These are phyloP conservation scores for Strobilomyces dryophilus DNA, from an alignment of 768 basidiomycete genomes.

Conservation along the genomic window DNA sequence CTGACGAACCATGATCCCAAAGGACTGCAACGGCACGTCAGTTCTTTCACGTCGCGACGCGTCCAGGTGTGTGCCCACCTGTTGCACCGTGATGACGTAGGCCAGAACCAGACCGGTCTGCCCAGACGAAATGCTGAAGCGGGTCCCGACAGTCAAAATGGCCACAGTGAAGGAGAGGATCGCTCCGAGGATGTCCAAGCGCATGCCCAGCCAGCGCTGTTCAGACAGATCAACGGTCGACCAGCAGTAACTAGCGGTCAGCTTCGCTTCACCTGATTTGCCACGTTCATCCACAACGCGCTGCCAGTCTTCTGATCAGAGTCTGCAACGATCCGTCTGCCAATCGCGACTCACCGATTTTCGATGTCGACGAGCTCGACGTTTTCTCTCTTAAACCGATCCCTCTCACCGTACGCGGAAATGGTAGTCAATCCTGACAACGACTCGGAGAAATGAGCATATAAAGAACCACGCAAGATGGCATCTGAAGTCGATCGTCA, in stretches of 20 bases:
- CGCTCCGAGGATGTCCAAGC: constrained; percentile 83
- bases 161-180: constrained; percentile 73
- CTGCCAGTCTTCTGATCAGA: constrained; percentile 25
- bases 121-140: constrained; percentile 72
- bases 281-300: constrained; percentile 83
- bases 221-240: not conserved
- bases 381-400: constrained; percentile 76
- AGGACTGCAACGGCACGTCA: constrained; percentile 37
- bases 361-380: constrained; percentile 72
- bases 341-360: constrained; percentile 49
- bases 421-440: constrained; percentile 87
- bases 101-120: constrained; percentile 76
- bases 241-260: not conserved
- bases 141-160: constrained; percentile 72
- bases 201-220: constrained; percentile 81
- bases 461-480: constrained; percentile 82
- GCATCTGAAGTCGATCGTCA: constrained; percentile 47
- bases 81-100: constrained; percentile 77
- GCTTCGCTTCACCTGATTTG: constrained; percentile 57
- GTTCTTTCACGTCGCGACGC: not conserved
- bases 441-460: constrained; percentile 91
- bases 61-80: constrained; percentile 38
- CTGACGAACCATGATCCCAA: constrained; percentile 75
- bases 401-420: constrained; percentile 77
- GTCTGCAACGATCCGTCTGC: not conserved